Conservation (phyloP, 345 rosid species). For the Aegle marmelos region DNA sequence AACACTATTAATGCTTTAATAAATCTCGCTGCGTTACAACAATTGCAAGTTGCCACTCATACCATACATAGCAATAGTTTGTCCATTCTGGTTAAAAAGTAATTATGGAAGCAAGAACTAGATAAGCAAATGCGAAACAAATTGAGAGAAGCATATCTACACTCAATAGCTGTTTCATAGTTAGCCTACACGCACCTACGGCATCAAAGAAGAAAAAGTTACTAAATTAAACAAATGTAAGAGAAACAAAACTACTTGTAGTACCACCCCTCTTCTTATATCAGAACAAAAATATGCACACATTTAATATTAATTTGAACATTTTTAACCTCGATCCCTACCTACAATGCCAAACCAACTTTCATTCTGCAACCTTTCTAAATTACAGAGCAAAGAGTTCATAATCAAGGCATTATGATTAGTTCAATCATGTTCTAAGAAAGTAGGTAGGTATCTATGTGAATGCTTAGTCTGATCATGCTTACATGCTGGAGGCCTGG, state of each 20-base stretch:
- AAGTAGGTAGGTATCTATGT: background rate
- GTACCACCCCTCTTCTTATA: background rate
- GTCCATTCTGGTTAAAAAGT: too few species aligned
- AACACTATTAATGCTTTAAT: too few species aligned
- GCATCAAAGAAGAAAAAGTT: background rate
- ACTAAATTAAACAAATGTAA: background rate
- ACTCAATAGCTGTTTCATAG: too few species aligned
- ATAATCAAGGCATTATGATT: background rate
- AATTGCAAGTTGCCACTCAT: too few species aligned
- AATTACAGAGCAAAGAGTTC: background rate
- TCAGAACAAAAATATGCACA: slow-evolving; percentile 11
- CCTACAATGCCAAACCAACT: background rate
- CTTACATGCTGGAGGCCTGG: background rate
- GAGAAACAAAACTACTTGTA: background rate
- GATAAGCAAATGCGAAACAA: too few species aligned
- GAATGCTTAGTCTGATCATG: background rate
- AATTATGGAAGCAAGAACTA: too few species aligned
- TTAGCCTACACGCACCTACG: background rate
- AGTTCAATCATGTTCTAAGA: background rate
- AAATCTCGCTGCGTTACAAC: too few species aligned
- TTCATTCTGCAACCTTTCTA: background rate
- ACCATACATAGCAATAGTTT: too few species aligned
- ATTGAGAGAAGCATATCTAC: too few species aligned
- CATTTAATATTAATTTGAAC: background rate
- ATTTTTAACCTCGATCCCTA: background rate